Percentiles rank a stretch among this genome's conserved stretches.
Evolutionary conservation across 2,329 filamentous ascomycete genomes (phyloP).

Genomic region (Fusarium tjaetaba): DNA sequence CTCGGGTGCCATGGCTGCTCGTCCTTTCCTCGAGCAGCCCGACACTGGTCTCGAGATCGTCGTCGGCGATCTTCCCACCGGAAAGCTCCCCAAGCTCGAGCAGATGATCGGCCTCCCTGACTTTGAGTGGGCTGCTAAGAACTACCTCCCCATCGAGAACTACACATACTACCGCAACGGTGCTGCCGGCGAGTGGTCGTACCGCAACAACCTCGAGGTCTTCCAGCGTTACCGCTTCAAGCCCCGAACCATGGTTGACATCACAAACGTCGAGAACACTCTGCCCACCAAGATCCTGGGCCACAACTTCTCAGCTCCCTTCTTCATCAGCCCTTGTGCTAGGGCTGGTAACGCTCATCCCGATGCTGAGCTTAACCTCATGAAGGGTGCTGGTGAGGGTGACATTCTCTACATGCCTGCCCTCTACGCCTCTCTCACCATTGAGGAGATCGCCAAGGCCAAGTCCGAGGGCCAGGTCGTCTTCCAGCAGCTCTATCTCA

Average conservation of each 20-base stretch:
- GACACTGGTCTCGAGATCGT: constrained; percentile 57
- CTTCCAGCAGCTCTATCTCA: constrained; percentile 51
- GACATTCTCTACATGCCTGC: constrained; percentile 62
- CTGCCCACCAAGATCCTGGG: constrained; percentile 60
- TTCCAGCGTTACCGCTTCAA: constrained; percentile 60
- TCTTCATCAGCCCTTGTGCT: constrained; percentile 64
- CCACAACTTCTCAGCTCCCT: constrained; percentile 63
- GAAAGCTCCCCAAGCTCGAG: constrained; percentile 54
- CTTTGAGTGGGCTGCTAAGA: constrained; percentile 63
- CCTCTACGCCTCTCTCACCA: constrained; percentile 46
- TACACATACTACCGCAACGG: constrained; percentile 69
- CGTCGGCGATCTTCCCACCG: constrained; percentile 48
- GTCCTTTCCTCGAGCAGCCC: constrained; percentile 57
- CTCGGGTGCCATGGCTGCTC: constrained; percentile 52
- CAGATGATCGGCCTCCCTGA: constrained; percentile 61
- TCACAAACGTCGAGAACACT: constrained; percentile 55
- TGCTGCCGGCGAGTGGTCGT: constrained; percentile 64
- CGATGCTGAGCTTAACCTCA: constrained; percentile 60
- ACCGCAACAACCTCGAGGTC: constrained; percentile 66
- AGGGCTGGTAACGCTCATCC: constrained; percentile 56
- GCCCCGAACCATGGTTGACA: constrained; percentile 61
- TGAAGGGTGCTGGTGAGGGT: constrained; percentile 58
- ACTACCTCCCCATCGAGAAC: constrained; percentile 56
- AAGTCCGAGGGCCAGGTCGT: constrained; percentile 51
- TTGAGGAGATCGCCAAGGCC: constrained; percentile 52